phyloP scores from a whole-genome alignment of 176 grass and related monocot species.

The Neostapfia colusana region DNA sequence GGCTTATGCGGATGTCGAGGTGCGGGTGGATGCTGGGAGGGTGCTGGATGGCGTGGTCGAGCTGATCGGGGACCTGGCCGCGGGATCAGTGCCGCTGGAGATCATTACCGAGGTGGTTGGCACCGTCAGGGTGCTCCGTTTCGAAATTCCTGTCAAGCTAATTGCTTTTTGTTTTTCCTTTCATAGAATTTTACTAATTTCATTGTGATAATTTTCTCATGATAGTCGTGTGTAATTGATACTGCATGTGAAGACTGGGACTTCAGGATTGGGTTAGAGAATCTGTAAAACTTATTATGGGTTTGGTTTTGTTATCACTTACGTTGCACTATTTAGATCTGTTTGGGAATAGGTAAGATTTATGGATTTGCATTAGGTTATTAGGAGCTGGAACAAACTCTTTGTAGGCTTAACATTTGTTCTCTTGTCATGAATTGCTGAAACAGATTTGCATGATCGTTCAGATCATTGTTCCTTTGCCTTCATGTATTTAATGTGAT shows the following conservation, averaged over 20 bases:
- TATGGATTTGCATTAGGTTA: background rate
- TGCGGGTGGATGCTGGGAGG: constrained; percentile 49
- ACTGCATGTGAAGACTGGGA: background rate
- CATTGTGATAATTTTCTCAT: no score
- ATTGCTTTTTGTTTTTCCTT: background rate
- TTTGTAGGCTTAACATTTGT: background rate
- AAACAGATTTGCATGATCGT: background rate
- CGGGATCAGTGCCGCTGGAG: constrained; percentile 49
- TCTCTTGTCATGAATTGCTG: background rate
- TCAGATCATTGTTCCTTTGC: background rate
- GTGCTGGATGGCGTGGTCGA: constrained; percentile 46
- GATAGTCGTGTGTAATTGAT: no score
- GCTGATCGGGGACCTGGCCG: constrained; percentile 45
- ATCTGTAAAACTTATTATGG: background rate
- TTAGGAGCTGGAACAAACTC: background rate
- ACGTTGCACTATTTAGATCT: background rate
- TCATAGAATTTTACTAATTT: background rate
- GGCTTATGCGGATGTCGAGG: constrained; percentile 20
- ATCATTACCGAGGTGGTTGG: constrained; percentile 50
- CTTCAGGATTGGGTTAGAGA: background rate
- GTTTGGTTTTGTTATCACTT: background rate
- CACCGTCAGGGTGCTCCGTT: constrained; percentile 23
- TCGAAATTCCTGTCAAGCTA: constrained; percentile 54
- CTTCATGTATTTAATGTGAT: no score
- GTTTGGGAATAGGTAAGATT: background rate